Conservation (phyloP, 805 yeast genomes). For the Cyberlindnera mrakii region DNA sequence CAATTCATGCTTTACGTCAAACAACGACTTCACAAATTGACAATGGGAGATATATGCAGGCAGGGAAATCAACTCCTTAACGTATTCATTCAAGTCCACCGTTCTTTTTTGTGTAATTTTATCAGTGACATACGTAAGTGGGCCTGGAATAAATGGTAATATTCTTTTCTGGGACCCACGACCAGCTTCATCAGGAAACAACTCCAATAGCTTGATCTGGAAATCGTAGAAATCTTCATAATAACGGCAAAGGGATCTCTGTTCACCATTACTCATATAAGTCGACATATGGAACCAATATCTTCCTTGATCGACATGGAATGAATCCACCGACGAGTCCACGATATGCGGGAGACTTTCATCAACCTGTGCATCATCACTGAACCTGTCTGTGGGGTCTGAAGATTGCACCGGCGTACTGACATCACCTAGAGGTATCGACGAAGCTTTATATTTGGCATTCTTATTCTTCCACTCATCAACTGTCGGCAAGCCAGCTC, state of each 20-base stretch:
- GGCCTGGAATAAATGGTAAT: conserved; percentile 94
- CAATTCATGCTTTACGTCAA: conserved; percentile 41
- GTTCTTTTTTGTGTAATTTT: conserved; percentile 50
- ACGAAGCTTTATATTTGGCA: conserved; percentile 87
- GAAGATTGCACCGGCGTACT: conserved; percentile 27
- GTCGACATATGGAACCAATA: conserved; percentile 82
- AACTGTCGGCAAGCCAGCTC: conserved; percentile 79
- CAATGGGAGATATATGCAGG: conserved; percentile 75
- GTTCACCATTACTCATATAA: conserved; percentile 58
- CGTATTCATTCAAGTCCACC: conserved; percentile 50
- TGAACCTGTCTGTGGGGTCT: conserved; percentile 1
- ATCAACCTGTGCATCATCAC: conserved; percentile 12
- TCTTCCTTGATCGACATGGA: conserved; percentile 75
- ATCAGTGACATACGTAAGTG: conserved; percentile 86
- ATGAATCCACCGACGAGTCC: conserved; percentile 69
- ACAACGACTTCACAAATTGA: conserved; percentile 61
- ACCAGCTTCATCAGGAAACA: conserved; percentile 91
- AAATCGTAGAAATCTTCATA: conserved; percentile 95
- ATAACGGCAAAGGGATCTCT: conserved; percentile 72
- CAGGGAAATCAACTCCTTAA: conserved; percentile 54
- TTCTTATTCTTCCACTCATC: conserved; percentile 93
- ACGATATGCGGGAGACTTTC: conserved; percentile 19
- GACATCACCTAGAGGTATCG: conserved; percentile 63
- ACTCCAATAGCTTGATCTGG: conserved; percentile 75
- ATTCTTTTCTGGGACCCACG: conserved; percentile 65